Percentiles rank a stretch among this genome's conserved stretches.
Evolutionary conservation across 2,329 filamentous ascomycete species (phyloP).

Genomic region (Hypoxylon sp.): DNA sequence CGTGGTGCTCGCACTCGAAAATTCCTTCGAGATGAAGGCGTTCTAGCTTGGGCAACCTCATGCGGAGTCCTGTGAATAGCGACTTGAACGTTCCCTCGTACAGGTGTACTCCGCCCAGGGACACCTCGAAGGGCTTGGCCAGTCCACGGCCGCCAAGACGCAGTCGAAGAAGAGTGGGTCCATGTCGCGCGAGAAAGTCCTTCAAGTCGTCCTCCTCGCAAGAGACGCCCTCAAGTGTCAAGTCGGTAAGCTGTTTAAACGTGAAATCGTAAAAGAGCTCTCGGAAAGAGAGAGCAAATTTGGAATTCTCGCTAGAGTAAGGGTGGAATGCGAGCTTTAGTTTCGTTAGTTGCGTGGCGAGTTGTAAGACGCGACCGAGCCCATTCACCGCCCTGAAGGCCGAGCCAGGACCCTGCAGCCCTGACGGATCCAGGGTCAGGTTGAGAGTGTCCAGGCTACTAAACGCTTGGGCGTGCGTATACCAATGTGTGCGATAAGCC

Average conservation of each 20-base stretch:
- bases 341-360: conserved; percentile 56
- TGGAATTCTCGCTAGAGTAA: conserved; percentile 58
- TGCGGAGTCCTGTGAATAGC: conserved; percentile 60
- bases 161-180: conserved; percentile 58
- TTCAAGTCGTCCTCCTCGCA: conserved; percentile 62
- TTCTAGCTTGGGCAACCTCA: conserved; percentile 57
- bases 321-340: conserved; percentile 61
- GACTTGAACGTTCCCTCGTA: conserved; percentile 62
- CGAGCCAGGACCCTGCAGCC: conserved; percentile 56
- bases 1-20: conserved; percentile 60
- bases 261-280: conserved; percentile 59
- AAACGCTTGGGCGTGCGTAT: conserved; percentile 60
- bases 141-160: conserved; percentile 63
- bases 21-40: conserved; percentile 64
- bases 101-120: conserved; percentile 62
- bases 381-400: conserved; percentile 61
- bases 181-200: conserved; percentile 60
- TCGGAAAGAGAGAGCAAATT: conserved; percentile 60
- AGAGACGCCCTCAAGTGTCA: conserved; percentile 62
- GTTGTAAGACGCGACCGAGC: conserved; percentile 61
- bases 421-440: conserved; percentile 60
- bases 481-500: conserved; percentile 60
- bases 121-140: conserved; percentile 58
- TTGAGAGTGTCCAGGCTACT: conserved; percentile 58
- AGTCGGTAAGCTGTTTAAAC: conserved; percentile 58